Evolutionary conservation across 352 stramenopile genomes (phyloP).

Genomic region (Phytophthora foliorum): DNA sequence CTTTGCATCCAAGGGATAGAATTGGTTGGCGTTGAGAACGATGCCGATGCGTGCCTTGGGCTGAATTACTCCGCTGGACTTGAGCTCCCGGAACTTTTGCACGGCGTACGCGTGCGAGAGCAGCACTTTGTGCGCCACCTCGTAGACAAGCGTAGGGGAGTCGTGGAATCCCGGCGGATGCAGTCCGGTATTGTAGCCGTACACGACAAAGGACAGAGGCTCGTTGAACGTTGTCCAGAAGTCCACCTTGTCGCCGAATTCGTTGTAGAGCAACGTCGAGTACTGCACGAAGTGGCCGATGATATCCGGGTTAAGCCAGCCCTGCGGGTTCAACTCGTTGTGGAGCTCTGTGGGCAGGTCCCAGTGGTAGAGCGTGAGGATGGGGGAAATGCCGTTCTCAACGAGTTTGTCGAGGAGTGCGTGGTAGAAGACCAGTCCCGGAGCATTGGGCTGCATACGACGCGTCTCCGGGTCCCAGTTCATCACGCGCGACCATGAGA

Average conservation of each 20-base stretch:
- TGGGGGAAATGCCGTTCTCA: conserved; percentile 22
- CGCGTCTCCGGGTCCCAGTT: conserved; percentile 64
- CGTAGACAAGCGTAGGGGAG: conserved; percentile 48
- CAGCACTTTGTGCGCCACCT: conserved; percentile 88
- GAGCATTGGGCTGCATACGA: conserved; percentile 70
- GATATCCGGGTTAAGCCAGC: conserved; percentile 36
- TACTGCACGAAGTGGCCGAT: conserved; percentile 88
- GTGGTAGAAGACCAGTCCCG: conserved; percentile 86
- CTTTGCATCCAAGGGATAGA: conserved; percentile 74
- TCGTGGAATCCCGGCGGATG: conserved; percentile 47
- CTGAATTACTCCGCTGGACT: conserved; percentile 42
- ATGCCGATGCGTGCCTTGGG: conserved; percentile 90
- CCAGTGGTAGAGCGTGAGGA: conserved; percentile 36
- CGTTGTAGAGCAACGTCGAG: conserved; percentile 89
- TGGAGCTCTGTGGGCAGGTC: conserved; percentile 33
- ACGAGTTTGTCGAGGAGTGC: conserved; percentile 29
- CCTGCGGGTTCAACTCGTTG: conserved; percentile 43
- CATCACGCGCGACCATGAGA: conserved; percentile 92
- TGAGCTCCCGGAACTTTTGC: conserved; percentile 83
- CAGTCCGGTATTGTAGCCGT: conserved; percentile 85
- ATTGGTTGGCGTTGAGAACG: conserved; percentile 85
- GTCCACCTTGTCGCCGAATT: conserved; percentile 92
- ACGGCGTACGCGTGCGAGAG: conserved; percentile 90
- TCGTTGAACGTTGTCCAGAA: conserved; percentile 97
- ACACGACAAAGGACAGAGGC: conserved; percentile 81